Evolutionary conservation across 2,329 filamentous ascomycete species (phyloP), one percentile per base, ranked within the genome.

Genomic region (Neoscytalidium dimidiatum): DNA sequence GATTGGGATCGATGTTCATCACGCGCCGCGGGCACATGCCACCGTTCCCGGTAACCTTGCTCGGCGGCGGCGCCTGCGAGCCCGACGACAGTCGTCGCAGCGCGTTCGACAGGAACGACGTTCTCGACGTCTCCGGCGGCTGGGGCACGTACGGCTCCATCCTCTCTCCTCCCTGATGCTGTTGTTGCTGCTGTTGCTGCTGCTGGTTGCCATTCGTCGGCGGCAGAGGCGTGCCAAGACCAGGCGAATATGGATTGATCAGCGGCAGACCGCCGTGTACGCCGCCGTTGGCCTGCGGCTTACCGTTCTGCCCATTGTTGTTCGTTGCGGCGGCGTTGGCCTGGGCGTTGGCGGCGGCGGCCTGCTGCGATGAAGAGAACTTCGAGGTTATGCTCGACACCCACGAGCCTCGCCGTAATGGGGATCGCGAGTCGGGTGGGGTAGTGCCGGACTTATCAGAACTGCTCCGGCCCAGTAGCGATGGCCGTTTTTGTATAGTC

Each of bases 361-460:
- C 72, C 68, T 71, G 84, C 77, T 74, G 77, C 19, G 81, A 81
- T 29, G 87, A 88, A 2, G 91, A 93, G 80, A 98, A 97, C 75
- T 96, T 97, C 69, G 92, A 94, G 68, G 92, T 96, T 69, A 98
- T 88, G 73, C 88, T 97, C 64, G 92, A 92, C 73, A 98, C 94
- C 95, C 95, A 99, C 14, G 94, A 97, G 67, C 88, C 89, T 64
- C 87, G 81, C 68, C 92, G 86, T 62, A 72, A 74, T 13, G 33
- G 64, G 29, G 69, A 65, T 64, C 70, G 75, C 9, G 68, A 31
- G 29, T 76, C 74, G 53, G 73, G 74, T 17, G 75, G 72, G 49
- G 68, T 65, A 44, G 65, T 70, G 23, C 67, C 72, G 61, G 66
- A 67, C 70, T 75, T 79, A 35, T 81, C 77, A 19, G 75, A 71